phyloP scores from a whole-genome alignment of 2,329 filamentous ascomycete genomes.

The Fusarium pseudoanthophilum region DNA sequence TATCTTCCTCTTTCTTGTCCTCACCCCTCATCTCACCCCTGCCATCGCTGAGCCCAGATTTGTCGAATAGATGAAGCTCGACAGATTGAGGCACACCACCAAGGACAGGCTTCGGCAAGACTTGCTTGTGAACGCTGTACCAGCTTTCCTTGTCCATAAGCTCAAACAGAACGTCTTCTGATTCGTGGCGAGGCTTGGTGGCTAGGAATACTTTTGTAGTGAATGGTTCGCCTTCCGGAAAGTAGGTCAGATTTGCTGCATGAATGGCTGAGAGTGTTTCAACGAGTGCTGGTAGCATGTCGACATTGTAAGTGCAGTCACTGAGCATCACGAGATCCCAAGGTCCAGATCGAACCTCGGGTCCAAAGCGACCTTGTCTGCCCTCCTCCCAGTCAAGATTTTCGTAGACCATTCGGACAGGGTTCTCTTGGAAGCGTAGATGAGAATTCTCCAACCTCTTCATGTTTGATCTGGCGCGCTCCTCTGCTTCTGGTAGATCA shows the following conservation, averaged over 20 bases:
- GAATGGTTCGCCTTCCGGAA: slow-evolving; percentile 25
- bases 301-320: slow-evolving; percentile 71
- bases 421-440: slow-evolving; percentile 27
- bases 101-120: slow-evolving; percentile 59
- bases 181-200: slow-evolving; percentile 66
- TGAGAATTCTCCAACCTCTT: slow-evolving; percentile 38
- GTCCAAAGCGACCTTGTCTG: slow-evolving; percentile 56
- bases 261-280: slow-evolving; percentile 64
- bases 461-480: slow-evolving; percentile 61
- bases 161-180: slow-evolving; percentile 61
- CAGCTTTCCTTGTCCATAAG: slow-evolving; percentile 60
- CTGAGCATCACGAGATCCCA: slow-evolving; percentile 68
- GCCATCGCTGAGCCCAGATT: slow-evolving; percentile 41
- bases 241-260: slow-evolving; percentile 45
- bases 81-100: slow-evolving; percentile 58
- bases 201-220: slow-evolving; percentile 62
- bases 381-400: slow-evolving; percentile 68
- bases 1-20: neutral
- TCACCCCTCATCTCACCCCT: slow-evolving; percentile 5
- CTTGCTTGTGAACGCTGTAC: slow-evolving; percentile 54
- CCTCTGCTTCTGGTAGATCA: slow-evolving; percentile 65
- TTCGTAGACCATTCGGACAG: slow-evolving; percentile 58
- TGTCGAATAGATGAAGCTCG: slow-evolving; percentile 64
- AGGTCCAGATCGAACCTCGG: slow-evolving; percentile 48
- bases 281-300: slow-evolving; percentile 64